Evolutionary conservation across 768 basidiomycete species (phyloP).

Genomic region (Podaxis sp.): DNA sequence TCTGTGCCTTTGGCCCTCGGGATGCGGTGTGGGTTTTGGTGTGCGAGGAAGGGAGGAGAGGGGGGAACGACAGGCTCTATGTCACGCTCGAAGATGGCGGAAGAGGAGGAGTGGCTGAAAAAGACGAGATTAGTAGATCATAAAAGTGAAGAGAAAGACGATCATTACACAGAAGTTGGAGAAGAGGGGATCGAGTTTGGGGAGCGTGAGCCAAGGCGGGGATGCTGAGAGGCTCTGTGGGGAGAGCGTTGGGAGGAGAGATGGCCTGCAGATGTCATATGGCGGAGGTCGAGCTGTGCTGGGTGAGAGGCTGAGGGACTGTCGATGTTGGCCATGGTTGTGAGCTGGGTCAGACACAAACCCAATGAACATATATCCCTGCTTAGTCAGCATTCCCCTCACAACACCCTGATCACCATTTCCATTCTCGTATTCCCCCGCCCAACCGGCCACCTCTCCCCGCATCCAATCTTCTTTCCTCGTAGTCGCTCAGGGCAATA

Average conservation of each 20-base stretch:
- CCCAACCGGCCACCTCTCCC: neutral
- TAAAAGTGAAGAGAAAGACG: constrained; percentile 1
- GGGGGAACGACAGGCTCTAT: constrained; percentile 65
- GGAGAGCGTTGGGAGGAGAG: constrained; percentile 33
- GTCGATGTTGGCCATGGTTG: constrained; percentile 3
- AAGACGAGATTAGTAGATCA: constrained; percentile 14
- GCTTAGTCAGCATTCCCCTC: constrained; percentile 10
- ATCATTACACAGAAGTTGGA: constrained; percentile 72
- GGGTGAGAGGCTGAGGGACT: neutral
- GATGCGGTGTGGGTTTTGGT: constrained; percentile 69
- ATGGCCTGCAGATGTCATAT: constrained; percentile 51
- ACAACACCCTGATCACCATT: neutral
- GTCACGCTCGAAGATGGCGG: constrained; percentile 91
- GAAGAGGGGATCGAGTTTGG: constrained; percentile 79
- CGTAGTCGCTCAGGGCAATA: neutral
- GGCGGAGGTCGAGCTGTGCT: constrained; percentile 43
- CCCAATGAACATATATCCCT: neutral
- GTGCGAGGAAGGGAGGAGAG: constrained; percentile 30
- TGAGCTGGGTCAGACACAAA: neutral
- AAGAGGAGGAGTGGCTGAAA: constrained; percentile 69
- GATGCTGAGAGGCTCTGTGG: constrained; percentile 46
- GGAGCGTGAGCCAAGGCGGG: constrained; percentile 59
- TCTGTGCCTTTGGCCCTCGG: constrained; percentile 73
- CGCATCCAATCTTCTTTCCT: neutral
- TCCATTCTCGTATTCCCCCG: neutral